These are phyloP conservation scores for Heliophila coronopifolia DNA, from an alignment of 441 rosid species.

Conservation along the genomic window DNA sequence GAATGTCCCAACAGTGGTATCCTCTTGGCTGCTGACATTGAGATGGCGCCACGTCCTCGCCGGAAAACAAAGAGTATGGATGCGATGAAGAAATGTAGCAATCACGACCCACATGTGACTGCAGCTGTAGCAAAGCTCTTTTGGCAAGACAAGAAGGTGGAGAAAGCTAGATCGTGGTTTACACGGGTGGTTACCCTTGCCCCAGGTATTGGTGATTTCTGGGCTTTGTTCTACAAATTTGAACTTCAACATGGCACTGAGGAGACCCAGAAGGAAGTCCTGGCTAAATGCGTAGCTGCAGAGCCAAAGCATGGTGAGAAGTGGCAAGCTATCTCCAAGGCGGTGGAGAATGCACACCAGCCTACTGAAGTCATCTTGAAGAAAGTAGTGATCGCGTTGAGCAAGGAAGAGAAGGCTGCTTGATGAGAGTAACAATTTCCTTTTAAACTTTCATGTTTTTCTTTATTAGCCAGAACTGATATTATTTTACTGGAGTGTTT, in stretches of 20 bases:
- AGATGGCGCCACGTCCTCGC: slow-evolving; percentile 82
- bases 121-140: slow-evolving; percentile 80
- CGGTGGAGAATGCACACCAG: slow-evolving; percentile 86
- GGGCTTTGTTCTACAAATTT: slow-evolving; percentile 84
- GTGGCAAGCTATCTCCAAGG: slow-evolving; percentile 81
- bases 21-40: slow-evolving; percentile 83
- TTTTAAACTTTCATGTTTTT: slow-evolving; percentile 23
- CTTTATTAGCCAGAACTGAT: slow-evolving; percentile 10
- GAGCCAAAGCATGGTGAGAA: slow-evolving; percentile 93
- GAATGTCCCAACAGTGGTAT: slow-evolving; percentile 90
- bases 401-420: slow-evolving; percentile 74
- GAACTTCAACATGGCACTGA: slow-evolving; percentile 84
- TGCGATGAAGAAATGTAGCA: slow-evolving; percentile 82
- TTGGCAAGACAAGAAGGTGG: slow-evolving; percentile 92
- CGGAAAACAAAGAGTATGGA: slow-evolving; percentile 69
- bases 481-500: slow-evolving; percentile 21
- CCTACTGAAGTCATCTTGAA: slow-evolving; percentile 70
- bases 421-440: slow-evolving; percentile 22
- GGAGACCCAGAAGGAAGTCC: slow-evolving; percentile 71
- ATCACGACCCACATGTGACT: slow-evolving; percentile 74
- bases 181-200: slow-evolving; percentile 72
- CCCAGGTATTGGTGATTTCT: slow-evolving; percentile 81
- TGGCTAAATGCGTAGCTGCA: slow-evolving; percentile 61
- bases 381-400: slow-evolving; percentile 66
- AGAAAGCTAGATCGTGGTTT: slow-evolving; percentile 82